These are phyloP conservation scores for Podaxis mareebaensis DNA, from an alignment of 768 basidiomycete species.

Conservation along the genomic window DNA sequence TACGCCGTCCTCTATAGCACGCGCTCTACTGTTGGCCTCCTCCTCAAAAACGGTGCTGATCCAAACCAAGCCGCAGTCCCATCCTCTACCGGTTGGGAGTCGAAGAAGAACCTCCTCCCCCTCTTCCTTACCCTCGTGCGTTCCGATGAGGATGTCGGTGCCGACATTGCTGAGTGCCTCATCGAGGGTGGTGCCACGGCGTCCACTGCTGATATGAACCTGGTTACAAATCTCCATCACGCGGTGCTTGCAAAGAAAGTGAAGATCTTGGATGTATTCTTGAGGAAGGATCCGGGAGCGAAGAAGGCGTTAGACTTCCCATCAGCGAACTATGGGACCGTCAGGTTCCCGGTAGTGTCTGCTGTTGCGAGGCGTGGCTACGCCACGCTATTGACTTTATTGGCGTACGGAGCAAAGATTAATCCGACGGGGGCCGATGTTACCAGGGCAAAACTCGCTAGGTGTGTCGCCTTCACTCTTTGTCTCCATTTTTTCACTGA, in stretches of 20 bases:
- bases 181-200: slow-evolving; percentile 42
- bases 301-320: slow-evolving; percentile 41
- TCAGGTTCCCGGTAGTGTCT: slow-evolving; percentile 37
- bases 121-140: slow-evolving; percentile 40
- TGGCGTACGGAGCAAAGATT: slow-evolving; percentile 43
- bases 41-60: slow-evolving; percentile 51
- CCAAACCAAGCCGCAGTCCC: slow-evolving; percentile 32
- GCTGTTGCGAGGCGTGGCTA: slow-evolving; percentile 36
- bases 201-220: slow-evolving; percentile 35
- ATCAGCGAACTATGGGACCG: slow-evolving; percentile 23
- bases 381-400: slow-evolving; percentile 35
- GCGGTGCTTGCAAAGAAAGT: slow-evolving; percentile 35
- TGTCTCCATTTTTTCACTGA: background rate
- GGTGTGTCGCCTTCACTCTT: slow-evolving; percentile 25
- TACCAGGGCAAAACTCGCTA: slow-evolving; percentile 31
- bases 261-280: slow-evolving; percentile 40
- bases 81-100: slow-evolving; percentile 21
- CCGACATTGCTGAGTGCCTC: slow-evolving; percentile 39
- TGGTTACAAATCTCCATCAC: slow-evolving; percentile 41
- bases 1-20: slow-evolving; percentile 53
- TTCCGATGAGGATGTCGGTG: slow-evolving; percentile 41
- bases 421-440: slow-evolving; percentile 36
- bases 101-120: slow-evolving; percentile 33
- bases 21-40: slow-evolving; percentile 41
- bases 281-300: slow-evolving; percentile 43